Evolutionary conservation across 129 eudicot genomes (phyloP), one percentile per base, ranked within the genome.

Genomic region (sunflower (Helianthus annuus)): DNA sequence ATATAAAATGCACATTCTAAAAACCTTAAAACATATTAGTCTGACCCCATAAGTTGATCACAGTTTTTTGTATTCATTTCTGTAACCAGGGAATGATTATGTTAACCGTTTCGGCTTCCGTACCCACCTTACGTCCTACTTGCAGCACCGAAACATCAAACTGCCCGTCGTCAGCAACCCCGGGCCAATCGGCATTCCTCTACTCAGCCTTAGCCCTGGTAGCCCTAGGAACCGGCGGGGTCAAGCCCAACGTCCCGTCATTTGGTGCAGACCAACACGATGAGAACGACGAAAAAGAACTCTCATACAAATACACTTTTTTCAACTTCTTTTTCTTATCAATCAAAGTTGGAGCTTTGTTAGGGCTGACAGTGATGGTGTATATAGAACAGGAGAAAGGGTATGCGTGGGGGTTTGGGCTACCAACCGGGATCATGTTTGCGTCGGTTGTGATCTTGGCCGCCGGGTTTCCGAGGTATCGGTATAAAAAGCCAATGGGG

Each of bases 211-310:
- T 90, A 13, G 87, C 81, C 24, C 91, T 94, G 16, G 90, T 94
- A 34, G 95, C 99, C 64, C 81, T 94, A 14, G 99, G 99, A 4
- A 91, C 99, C 1, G 97, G 99, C 1, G 99, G 99, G 19, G 89
- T 94, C 74, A 94, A 91, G 83, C 93, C 99, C 0, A 90, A 94
- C 40, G 90, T 91, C 70, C 91, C 95, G 46, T 76, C 99, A 1
- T 90, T 94, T 24, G 99, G 99, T 0, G 99, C 97, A 0, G 99
- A 94, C 79, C 99, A 94, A 66, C 88, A 85, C 10, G 95, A 91
- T 14, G 89, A 83, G 48, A 73, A 83, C 6, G 95, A 91, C 7
- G 78, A 81, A 13, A 79, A 62, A 38, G 97, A 91, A 82, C 83
- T 84, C 11, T 56, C 60, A 0, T 83, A 87, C 58, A 91, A 91